A percentile compares a stretch with the other conserved stretches of the same genome.
Evolutionary conservation across 2,329 filamentous ascomycete genomes (phyloP).

Genomic region (Botrytis byssoidea): DNA sequence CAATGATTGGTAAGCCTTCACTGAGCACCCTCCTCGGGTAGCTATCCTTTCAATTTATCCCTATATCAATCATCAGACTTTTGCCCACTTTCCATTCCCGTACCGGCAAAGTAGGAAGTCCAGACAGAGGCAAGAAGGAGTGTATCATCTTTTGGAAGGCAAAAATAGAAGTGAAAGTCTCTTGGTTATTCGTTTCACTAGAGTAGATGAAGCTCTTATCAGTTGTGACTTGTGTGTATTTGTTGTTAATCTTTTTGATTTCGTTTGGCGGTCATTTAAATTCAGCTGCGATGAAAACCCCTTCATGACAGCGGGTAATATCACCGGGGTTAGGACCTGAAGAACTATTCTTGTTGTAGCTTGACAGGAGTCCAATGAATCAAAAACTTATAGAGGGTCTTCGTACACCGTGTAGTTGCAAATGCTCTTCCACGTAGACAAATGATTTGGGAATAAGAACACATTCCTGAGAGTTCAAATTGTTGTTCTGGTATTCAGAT

Average conservation of each 20-base stretch:
- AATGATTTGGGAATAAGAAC: neutral
- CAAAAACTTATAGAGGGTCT: too few species aligned
- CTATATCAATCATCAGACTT: neutral
- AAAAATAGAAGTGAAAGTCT: neutral
- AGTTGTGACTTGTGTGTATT: too few species aligned
- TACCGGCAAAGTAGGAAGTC: neutral
- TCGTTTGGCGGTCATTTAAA: neutral
- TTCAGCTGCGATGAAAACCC: neutral
- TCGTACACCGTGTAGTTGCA: neutral
- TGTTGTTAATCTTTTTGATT: neutral
- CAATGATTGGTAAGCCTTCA: neutral
- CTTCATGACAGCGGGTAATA: too few species aligned
- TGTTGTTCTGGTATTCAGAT: neutral
- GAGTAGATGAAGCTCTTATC: too few species aligned
- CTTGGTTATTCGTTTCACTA: too few species aligned
- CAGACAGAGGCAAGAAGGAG: too few species aligned
- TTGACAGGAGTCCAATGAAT: too few species aligned
- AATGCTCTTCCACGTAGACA: neutral
- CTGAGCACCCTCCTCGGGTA: neutral
- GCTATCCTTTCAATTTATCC: neutral
- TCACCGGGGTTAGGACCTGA: too few species aligned
- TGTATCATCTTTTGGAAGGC: too few species aligned
- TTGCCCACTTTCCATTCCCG: too few species aligned
- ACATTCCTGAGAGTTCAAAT: accelerated
- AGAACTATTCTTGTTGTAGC: too few species aligned